phyloP scores from a whole-genome alignment of 495 filamentous ascomycete species.

The Chlorociboria aeruginascens region DNA sequence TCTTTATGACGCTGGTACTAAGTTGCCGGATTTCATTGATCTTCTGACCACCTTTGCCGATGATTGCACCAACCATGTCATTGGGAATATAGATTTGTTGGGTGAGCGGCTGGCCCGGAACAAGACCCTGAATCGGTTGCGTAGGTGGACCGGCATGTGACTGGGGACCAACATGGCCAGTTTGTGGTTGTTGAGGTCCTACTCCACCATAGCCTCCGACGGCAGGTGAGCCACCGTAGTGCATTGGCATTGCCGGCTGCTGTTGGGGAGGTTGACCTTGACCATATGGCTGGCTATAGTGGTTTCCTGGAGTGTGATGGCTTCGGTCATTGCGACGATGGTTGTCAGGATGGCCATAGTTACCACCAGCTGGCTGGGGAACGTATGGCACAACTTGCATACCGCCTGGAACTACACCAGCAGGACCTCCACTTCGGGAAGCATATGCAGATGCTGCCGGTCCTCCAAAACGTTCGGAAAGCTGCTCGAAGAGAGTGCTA shows the following conservation, averaged over 20 bases:
- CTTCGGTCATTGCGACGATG: slow-evolving; percentile 57
- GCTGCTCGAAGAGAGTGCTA: slow-evolving; percentile 87
- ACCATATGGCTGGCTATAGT: slow-evolving; percentile 58
- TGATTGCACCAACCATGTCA: slow-evolving; percentile 98
- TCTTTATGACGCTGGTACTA: slow-evolving; percentile 97
- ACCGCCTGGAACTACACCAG: slow-evolving; percentile 84
- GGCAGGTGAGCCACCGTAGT: slow-evolving; percentile 58
- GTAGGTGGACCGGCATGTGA: slow-evolving; percentile 46
- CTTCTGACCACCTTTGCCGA: slow-evolving; percentile 96
- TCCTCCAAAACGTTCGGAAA: slow-evolving; percentile 91
- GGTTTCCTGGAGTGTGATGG: slow-evolving; percentile 40
- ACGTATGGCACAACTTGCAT: slow-evolving; percentile 97
- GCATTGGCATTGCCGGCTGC: slow-evolving; percentile 56
- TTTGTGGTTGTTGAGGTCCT: slow-evolving; percentile 65
- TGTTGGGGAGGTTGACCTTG: slow-evolving; percentile 47
- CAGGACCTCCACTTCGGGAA: slow-evolving; percentile 84
- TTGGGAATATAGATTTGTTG: slow-evolving; percentile 99
- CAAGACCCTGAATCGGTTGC: slow-evolving; percentile 61
- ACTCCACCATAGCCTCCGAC: slow-evolving; percentile 54
- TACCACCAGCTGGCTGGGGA: slow-evolving; percentile 81
- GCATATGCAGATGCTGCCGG: slow-evolving; percentile 95
- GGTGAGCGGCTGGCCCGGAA: slow-evolving; percentile 79
- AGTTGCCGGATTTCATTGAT: slow-evolving; percentile 98
- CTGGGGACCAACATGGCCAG: slow-evolving; percentile 41
- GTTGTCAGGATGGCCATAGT: slow-evolving; percentile 83